Conservation (phyloP, 805 yeast genomes). For the Maudiozyma pseudohumilis region DNA sequence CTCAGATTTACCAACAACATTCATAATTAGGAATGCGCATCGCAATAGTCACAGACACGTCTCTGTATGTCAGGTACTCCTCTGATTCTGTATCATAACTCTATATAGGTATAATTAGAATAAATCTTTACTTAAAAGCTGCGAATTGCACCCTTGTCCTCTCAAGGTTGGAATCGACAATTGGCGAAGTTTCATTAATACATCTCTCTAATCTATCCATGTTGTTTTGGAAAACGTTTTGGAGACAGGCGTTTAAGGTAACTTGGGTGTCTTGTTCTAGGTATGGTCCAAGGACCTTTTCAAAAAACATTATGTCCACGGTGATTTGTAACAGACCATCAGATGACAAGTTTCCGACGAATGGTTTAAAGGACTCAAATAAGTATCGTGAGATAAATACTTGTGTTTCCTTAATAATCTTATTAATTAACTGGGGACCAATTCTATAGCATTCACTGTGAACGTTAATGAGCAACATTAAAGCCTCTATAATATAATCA, state of each 20-base stretch:
- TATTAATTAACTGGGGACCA: conserved; percentile 37
- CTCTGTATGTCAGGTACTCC: too few relatives aligned
- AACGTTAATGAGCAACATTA: conserved; percentile 40
- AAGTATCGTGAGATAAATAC: conserved; percentile 29
- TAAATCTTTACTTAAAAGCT: conserved; percentile 20
- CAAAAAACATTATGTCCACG: conserved; percentile 46
- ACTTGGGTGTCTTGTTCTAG: conserved; percentile 26
- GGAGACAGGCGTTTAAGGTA: conserved; percentile 24
- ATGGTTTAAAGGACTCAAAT: conserved; percentile 34
- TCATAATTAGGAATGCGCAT: too few relatives aligned
- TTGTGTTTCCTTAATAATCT: conserved; percentile 37
- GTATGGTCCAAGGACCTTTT: conserved; percentile 22
- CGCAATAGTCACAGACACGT: too few relatives aligned
- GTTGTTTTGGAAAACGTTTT: conserved; percentile 27
- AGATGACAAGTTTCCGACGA: conserved; percentile 36
- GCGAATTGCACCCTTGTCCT: conserved; percentile 28
- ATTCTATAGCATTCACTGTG: conserved; percentile 43
- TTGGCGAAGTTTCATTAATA: conserved; percentile 23
- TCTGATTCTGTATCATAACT: too few relatives aligned
- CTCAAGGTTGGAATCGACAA: conserved; percentile 22
- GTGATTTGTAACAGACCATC: conserved; percentile 42
- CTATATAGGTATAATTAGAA: too few relatives aligned
- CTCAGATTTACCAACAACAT: too few relatives aligned
- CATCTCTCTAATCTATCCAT: conserved; percentile 17
- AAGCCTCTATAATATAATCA: conserved; percentile 39